A percentile compares a stretch with the other conserved stretches of the same genome.
Evolutionary conservation across 345 rosid species (phyloP).

Genomic region (Pistacia integerrima): DNA sequence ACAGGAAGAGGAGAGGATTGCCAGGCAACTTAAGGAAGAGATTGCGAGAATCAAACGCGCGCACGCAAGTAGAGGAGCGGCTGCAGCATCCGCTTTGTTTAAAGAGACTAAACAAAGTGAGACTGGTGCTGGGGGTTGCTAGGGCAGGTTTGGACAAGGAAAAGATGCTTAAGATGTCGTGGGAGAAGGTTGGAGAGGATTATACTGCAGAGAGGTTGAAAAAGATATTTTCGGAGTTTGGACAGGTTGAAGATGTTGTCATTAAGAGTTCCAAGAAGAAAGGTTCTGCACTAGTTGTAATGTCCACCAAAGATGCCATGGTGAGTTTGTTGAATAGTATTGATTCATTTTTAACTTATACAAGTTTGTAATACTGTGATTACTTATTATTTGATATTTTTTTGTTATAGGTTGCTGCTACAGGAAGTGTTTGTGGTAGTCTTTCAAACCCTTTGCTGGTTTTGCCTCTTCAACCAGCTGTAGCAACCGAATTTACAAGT

Average conservation of each 20-base stretch:
- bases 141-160: slow-evolving; percentile 52
- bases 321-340: slow-evolving; percentile 40
- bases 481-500: slow-evolving; percentile 36
- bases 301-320: slow-evolving; percentile 74
- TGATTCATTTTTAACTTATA: background rate
- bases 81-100: slow-evolving; percentile 31
- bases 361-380: background rate
- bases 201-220: slow-evolving; percentile 60
- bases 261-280: slow-evolving; percentile 69
- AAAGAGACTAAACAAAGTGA: slow-evolving; percentile 35
- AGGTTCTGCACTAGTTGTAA: slow-evolving; percentile 78
- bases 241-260: slow-evolving; percentile 78
- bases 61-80: slow-evolving; percentile 41
- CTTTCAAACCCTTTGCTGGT: slow-evolving; percentile 77
- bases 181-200: slow-evolving; percentile 71
- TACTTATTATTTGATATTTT: slow-evolving; percentile 6
- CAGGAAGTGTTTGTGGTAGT: slow-evolving; percentile 56
- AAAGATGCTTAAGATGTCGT: slow-evolving; percentile 72
- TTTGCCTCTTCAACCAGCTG: slow-evolving; percentile 61
- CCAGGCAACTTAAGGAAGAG: slow-evolving; percentile 74
- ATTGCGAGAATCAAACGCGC: slow-evolving; percentile 65
- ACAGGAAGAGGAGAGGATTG: slow-evolving; percentile 66
- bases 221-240: slow-evolving; percentile 72
- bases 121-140: slow-evolving; percentile 12
- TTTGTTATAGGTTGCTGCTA: slow-evolving; percentile 64